Evolutionary conservation across 2,329 filamentous ascomycete species (phyloP).

Genomic region (Exophiala aquamarina): DNA sequence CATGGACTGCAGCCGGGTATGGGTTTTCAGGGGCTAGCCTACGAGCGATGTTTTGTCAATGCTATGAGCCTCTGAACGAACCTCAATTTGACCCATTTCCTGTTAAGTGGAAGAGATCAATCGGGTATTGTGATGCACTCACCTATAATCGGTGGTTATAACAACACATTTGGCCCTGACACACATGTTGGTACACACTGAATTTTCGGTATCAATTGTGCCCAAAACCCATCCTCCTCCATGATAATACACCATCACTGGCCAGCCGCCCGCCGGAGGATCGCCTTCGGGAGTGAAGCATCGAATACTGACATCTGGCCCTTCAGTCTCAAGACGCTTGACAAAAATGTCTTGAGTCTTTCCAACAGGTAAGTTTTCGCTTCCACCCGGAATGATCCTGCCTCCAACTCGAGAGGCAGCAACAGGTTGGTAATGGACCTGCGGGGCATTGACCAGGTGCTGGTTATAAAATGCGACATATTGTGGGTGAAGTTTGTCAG

Average conservation of each 20-base stretch:
- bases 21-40: conserved; percentile 58
- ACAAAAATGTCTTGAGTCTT: conserved; percentile 48
- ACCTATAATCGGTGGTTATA: neutral
- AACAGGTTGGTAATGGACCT: conserved; percentile 57
- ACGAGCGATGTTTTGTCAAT: conserved; percentile 49
- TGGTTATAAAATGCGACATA: conserved; percentile 55
- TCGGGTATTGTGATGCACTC: no score
- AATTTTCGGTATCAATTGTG: conserved; percentile 58
- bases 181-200: conserved; percentile 55
- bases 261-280: conserved; percentile 51
- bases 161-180: conserved; percentile 31
- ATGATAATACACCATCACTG: conserved; percentile 57
- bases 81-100: conserved; percentile 18
- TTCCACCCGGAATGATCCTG: conserved; percentile 54
- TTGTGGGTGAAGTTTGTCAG: conserved; percentile 47
- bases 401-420: conserved; percentile 52
- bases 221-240: conserved; percentile 61
- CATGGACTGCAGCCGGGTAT: conserved; percentile 57
- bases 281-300: conserved; percentile 52
- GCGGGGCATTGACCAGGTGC: conserved; percentile 51
- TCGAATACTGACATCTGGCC: conserved; percentile 48
- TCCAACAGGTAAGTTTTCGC: conserved; percentile 49
- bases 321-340: conserved; percentile 44
- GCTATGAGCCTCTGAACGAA: conserved; percentile 53
- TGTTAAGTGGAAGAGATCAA: no score